Conservation (phyloP, 2,329 filamentous ascomycete species). For the Ophiocordyceps robertsii region DNA sequence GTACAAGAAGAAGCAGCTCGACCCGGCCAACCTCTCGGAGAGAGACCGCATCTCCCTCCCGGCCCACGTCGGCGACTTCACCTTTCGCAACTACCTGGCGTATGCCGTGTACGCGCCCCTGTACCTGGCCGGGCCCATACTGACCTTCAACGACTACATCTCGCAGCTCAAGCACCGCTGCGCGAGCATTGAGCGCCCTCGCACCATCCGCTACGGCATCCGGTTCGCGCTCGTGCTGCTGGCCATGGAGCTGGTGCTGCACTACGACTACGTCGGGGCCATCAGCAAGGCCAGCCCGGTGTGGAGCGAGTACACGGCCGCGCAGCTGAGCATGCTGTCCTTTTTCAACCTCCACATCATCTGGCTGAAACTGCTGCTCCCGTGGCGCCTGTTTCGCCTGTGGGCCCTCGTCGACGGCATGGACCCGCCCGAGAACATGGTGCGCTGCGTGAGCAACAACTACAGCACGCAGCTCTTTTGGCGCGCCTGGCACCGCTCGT, state of each 20-base stretch:
- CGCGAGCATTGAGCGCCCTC: slow-evolving; percentile 53
- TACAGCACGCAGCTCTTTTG: slow-evolving; percentile 86
- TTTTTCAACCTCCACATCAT: slow-evolving; percentile 96
- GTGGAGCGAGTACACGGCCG: slow-evolving; percentile 74
- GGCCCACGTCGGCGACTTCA: slow-evolving; percentile 57
- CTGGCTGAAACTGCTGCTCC: slow-evolving; percentile 92
- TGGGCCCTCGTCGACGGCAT: slow-evolving; percentile 85
- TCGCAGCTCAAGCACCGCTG: slow-evolving; percentile 66
- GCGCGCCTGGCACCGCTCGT: slow-evolving; percentile 91
- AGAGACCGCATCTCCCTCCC: slow-evolving; percentile 71
- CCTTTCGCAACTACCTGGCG: slow-evolving; percentile 75
- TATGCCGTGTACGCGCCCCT: slow-evolving; percentile 87
- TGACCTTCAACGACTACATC: slow-evolving; percentile 98
- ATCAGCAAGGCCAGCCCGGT: slow-evolving; percentile 70
- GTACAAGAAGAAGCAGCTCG: slow-evolving; percentile 92
- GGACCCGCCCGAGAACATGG: slow-evolving; percentile 96
- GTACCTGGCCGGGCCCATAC: slow-evolving; percentile 82
- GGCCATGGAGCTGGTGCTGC: slow-evolving; percentile 80
- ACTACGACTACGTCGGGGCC: slow-evolving; percentile 87
- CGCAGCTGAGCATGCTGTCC: slow-evolving; percentile 78
- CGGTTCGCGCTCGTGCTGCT: slow-evolving; percentile 72
- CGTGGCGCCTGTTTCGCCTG: slow-evolving; percentile 97
- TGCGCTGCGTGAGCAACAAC: slow-evolving; percentile 91
- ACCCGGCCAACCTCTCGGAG: slow-evolving; percentile 77
- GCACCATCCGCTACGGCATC: slow-evolving; percentile 69